A percentile compares a stretch with the other conserved stretches of the same genome.
phyloP scores from a whole-genome alignment of 352 stramenopile genomes.

The Phytophthora hybrid region DNA sequence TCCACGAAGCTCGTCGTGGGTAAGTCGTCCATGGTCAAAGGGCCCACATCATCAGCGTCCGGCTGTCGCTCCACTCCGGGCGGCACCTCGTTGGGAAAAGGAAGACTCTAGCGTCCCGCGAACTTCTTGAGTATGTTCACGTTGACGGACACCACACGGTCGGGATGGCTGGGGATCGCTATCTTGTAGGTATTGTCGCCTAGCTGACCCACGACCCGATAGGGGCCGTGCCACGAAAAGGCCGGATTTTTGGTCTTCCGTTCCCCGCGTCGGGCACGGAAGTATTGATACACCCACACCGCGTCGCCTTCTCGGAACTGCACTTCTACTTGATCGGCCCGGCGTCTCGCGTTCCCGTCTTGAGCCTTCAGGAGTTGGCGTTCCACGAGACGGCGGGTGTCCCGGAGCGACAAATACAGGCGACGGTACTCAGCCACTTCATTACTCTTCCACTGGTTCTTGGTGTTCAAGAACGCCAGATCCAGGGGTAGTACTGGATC shows the following conservation, averaged over 20 bases:
- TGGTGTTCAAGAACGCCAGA: conserved; percentile 14
- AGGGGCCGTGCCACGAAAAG: conserved; percentile 20
- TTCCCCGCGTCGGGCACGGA: not conserved
- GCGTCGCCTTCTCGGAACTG: not conserved
- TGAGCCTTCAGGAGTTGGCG: conserved; percentile 4
- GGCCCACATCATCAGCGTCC: not conserved
- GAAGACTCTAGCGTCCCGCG: not conserved
- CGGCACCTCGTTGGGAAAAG: not conserved
- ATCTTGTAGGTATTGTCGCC: not conserved
- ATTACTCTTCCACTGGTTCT: conserved; percentile 12
- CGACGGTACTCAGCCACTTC: conserved; percentile 6
- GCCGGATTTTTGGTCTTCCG: conserved; percentile 7
- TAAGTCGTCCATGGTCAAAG: not conserved
- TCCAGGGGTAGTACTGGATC: conserved; percentile 5
- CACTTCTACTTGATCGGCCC: not conserved
- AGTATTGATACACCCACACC: conserved; percentile 17
- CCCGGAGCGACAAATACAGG: not conserved
- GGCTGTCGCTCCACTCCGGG: not conserved
- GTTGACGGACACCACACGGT: conserved; percentile 1
- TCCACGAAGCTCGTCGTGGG: not conserved
- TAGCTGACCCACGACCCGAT: not conserved
- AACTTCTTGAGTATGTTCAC: conserved; percentile 5
- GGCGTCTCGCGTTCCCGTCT: not conserved
- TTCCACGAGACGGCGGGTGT: conserved; percentile 2
- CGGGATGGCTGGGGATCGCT: not conserved